These are phyloP conservation scores for Chytriomyces confervae DNA, from an alignment of 192 early-diverging fungal species.

Conservation along the genomic window DNA sequence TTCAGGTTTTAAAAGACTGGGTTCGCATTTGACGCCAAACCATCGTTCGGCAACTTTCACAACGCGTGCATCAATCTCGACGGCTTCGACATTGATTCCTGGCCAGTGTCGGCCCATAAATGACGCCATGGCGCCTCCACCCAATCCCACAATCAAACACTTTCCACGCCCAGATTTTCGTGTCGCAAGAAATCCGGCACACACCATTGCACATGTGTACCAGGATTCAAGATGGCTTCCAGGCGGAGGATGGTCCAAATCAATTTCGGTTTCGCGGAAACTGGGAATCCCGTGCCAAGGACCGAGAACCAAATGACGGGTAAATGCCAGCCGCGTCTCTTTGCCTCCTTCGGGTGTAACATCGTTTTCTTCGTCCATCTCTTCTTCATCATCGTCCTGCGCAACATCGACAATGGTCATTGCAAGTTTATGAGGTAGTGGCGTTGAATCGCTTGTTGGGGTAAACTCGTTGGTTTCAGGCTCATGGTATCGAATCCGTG, in stretches of 20 bases:
- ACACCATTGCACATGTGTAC: conserved; percentile 38
- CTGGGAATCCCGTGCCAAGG: conserved; percentile 38
- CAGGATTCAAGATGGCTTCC: conserved; percentile 39
- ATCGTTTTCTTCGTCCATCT: conserved; percentile 28
- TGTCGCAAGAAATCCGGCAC: conserved; percentile 23
- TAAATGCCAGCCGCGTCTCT: conserved; percentile 21
- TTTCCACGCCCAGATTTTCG: conserved; percentile 32
- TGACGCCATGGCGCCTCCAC: conserved; percentile 35
- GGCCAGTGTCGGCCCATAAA: conserved; percentile 34
- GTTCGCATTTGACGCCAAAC: conserved; percentile 38
- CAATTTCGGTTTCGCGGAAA: conserved; percentile 38
- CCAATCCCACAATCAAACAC: conserved; percentile 27
- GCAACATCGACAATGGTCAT: conserved; percentile 39
- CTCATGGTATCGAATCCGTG: conserved; percentile 38
- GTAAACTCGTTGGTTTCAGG: conserved; percentile 30
- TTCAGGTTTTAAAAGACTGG: neutral
- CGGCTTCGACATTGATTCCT: conserved; percentile 30
- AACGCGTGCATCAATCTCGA: conserved; percentile 31
- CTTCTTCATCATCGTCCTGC: conserved; percentile 38
- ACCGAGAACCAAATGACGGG: conserved; percentile 38
- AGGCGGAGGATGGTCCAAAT: conserved; percentile 34
- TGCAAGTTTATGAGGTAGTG: conserved; percentile 37
- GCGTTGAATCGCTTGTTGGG: conserved; percentile 11
- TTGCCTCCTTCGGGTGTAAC: conserved; percentile 7
- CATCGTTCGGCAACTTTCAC: conserved; percentile 36